phyloP scores from a whole-genome alignment of 2,329 filamentous ascomycete genomes.

The Talaromyces funiculosus region DNA sequence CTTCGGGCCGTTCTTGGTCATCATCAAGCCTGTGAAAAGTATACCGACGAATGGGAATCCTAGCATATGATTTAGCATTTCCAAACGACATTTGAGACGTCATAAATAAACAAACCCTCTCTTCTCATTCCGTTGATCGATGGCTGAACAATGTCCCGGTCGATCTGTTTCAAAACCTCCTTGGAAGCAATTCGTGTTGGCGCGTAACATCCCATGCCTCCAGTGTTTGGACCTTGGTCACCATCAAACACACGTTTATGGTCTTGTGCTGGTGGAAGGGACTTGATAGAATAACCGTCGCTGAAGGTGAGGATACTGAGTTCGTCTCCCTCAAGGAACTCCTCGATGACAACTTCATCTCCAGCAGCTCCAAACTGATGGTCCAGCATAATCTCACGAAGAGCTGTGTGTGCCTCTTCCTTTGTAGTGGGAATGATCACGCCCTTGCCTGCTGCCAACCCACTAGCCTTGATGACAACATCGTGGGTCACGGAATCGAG shows the following conservation, averaged over 20 bases:
- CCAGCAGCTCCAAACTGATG: slow-evolving; percentile 82
- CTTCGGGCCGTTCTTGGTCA: slow-evolving; percentile 73
- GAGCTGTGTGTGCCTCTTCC: slow-evolving; percentile 72
- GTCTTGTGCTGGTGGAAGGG: slow-evolving; percentile 86
- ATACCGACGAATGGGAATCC: slow-evolving; percentile 42
- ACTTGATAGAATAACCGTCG: slow-evolving; percentile 78
- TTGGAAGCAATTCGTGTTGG: slow-evolving; percentile 75
- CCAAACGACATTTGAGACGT: neutral
- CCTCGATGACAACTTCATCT: slow-evolving; percentile 89
- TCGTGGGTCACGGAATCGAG: slow-evolving; percentile 64
- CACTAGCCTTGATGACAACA: slow-evolving; percentile 90
- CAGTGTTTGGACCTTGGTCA: slow-evolving; percentile 87
- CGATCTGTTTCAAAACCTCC: slow-evolving; percentile 69
- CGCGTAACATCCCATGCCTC: slow-evolving; percentile 96
- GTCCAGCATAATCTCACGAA: slow-evolving; percentile 86
- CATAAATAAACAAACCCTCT: slow-evolving; percentile 49
- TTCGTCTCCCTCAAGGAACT: slow-evolving; percentile 87
- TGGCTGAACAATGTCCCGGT: slow-evolving; percentile 77
- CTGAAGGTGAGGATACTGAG: slow-evolving; percentile 86
- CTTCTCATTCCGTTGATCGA: slow-evolving; percentile 82
- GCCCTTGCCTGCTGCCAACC: slow-evolving; percentile 89
- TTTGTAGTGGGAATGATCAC: slow-evolving; percentile 81
- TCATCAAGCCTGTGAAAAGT: slow-evolving; percentile 69
- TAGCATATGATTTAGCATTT: slow-evolving; percentile 11
- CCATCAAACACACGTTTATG: slow-evolving; percentile 93